Base-by-base conservation (phyloP, 805 yeast species). In the Komagataella mondaviorum region DNA sequence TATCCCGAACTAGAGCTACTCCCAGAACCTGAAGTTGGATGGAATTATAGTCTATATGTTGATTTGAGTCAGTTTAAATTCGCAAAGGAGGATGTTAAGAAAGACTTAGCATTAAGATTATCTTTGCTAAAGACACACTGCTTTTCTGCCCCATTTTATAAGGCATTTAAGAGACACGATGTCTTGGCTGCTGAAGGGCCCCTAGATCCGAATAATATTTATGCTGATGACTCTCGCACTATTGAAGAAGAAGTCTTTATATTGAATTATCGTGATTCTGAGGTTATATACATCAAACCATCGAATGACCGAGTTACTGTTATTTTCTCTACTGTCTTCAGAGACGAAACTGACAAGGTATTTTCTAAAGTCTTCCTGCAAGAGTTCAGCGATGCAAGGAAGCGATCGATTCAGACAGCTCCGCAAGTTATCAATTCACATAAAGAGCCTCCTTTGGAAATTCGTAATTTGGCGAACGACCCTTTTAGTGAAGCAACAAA, bases 221-320 rank as follows among this genome's bases (percentile, higher is more conserved):
- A 74, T 69, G 64, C 73, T 46, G 71, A 67, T 48, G 71, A 66
- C 50, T 56, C 67, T 47, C 53, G 54, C 17, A 67, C 68, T 48
- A 67, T 68, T 48, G 72, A 75, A 39, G 82, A 81, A 55, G 77
- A 76, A 50, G 84, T 83, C 3, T 72, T 83, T 69, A 77, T 78
- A 20, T 73, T 93, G 52, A 81, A 85, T 65, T 91, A 93, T 70
- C 83, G 99, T 63, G 97, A 93, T 52, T 88, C 85, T 59, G 99
- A 93, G 67, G 78, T 89, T 52, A 88, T 93, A 61, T 93, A 80
- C 65, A 81, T 93, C 62, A 83, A 84, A 66, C 96, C 99, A 4
- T 81, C 95, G 39, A 88, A 84, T 63, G 99, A 93, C 68, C 83
- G 99, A 67, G 96, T 93, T 51, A 93, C 99, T 1, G 97, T 91